These are phyloP conservation scores for Isabelozyma heimii DNA, from an alignment of 805 yeast genomes.

Conservation along the genomic window DNA sequence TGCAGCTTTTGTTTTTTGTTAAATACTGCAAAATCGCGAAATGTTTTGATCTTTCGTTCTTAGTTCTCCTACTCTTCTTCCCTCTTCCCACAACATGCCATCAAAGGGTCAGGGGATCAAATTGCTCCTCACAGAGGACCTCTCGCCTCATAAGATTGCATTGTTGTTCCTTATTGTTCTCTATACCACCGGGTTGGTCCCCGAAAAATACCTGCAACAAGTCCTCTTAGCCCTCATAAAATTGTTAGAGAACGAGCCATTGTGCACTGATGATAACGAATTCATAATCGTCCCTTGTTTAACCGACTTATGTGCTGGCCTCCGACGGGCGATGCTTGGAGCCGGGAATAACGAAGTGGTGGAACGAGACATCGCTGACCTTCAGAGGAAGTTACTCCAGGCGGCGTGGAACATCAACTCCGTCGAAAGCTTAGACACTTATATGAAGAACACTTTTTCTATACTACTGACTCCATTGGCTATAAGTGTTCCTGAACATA, in stretches of 20 bases:
- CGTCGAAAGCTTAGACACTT: conserved; percentile 43
- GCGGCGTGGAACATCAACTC: conserved; percentile 48
- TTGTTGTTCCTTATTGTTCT: conserved; percentile 46
- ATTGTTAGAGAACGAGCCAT: conserved; percentile 36
- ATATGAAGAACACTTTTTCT: neutral
- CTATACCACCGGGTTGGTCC: conserved; percentile 42
- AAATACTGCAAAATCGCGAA: neutral
- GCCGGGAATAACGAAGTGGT: neutral
- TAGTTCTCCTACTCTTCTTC: neutral
- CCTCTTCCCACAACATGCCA: neutral
- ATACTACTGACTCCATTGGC: neutral
- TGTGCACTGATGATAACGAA: conserved; percentile 16
- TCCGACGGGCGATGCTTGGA: conserved; percentile 8
- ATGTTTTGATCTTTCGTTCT: neutral
- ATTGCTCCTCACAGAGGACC: conserved; percentile 32
- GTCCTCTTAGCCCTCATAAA: conserved; percentile 20
- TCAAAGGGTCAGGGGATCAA: conserved; percentile 4
- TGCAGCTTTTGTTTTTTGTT: too few species aligned
- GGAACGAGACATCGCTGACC: conserved; percentile 19
- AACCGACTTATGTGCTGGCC: conserved; percentile 19
- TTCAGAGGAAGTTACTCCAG: conserved; percentile 29
- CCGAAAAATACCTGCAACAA: conserved; percentile 34
- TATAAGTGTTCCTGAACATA: neutral
- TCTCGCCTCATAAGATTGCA: conserved; percentile 57
- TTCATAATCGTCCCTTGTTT: conserved; percentile 30